Conservation (phyloP, 257 asterid genomes). For the Solanum tacnaense region DNA sequence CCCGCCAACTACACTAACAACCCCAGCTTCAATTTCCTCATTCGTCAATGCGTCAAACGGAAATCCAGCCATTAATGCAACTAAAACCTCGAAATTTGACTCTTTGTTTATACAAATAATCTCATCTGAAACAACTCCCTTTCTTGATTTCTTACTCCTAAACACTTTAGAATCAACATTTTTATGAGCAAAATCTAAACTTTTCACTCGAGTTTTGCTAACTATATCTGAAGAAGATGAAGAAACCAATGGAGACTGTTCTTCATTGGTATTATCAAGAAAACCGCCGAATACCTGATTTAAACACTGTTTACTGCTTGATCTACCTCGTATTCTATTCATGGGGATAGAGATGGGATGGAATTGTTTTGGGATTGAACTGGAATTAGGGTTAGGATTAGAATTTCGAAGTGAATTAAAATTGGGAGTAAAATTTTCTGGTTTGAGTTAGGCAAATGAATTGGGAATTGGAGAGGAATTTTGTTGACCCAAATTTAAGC, state of each 20-base stretch:
- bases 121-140: constrained; percentile 43
- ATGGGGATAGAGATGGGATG: too few relatives aligned
- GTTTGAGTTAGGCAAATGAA: too few relatives aligned
- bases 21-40: constrained; percentile 73
- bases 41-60: constrained; percentile 75
- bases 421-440: too few relatives aligned
- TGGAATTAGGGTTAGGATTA: too few relatives aligned
- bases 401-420: too few relatives aligned
- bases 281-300: constrained; percentile 16
- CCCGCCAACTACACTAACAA: constrained; percentile 75
- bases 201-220: not conserved
- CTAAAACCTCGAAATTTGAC: constrained; percentile 65
- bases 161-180: not conserved
- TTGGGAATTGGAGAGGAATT: too few relatives aligned
- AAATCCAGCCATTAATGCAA: constrained; percentile 53
- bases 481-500: too few relatives aligned
- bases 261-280: constrained; percentile 4
- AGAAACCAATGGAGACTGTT: not conserved
- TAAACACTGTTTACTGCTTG: too few relatives aligned
- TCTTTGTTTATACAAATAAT: constrained; percentile 71
- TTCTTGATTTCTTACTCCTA: not conserved
- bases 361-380: too few relatives aligned
- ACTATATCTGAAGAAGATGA: not conserved
- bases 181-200: constrained; percentile 2
- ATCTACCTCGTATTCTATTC: too few relatives aligned